Conservation (phyloP, 805 yeast genomes). For the Candida nitratophila region DNA sequence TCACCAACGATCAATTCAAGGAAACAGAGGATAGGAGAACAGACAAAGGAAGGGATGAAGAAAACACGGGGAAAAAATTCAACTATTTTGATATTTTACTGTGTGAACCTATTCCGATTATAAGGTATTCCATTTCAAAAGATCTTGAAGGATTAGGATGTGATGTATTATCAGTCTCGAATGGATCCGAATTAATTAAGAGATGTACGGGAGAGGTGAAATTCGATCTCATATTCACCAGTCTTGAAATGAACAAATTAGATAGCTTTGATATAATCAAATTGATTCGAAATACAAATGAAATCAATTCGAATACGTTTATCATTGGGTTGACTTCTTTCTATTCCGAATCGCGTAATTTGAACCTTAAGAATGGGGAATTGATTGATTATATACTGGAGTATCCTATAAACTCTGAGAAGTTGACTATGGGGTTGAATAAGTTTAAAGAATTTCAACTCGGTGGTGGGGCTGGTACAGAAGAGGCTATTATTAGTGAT, state of each 20-base stretch:
- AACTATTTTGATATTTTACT: conserved; percentile 55
- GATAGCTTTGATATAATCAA: conserved; percentile 74
- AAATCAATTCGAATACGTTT: conserved; percentile 72
- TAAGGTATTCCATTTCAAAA: conserved; percentile 58
- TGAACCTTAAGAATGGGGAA: conserved; percentile 27
- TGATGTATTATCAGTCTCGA: conserved; percentile 66
- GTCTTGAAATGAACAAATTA: conserved; percentile 57
- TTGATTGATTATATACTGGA: conserved; percentile 66
- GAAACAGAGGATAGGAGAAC: not conserved
- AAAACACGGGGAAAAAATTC: conserved; percentile 12
- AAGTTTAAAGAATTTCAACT: conserved; percentile 12
- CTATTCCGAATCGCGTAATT: conserved; percentile 53
- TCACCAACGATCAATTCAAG: too few species aligned
- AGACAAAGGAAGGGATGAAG: conserved; percentile 7
- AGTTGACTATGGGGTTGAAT: conserved; percentile 24
- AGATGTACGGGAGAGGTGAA: conserved; percentile 76
- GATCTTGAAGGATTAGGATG: conserved; percentile 68
- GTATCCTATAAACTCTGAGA: conserved; percentile 49
- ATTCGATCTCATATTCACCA: conserved; percentile 79
- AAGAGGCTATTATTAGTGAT: conserved; percentile 27
- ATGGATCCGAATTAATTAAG: conserved; percentile 78
- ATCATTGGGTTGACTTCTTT: conserved; percentile 69
- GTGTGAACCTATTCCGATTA: conserved; percentile 84
- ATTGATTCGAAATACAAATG: conserved; percentile 65
- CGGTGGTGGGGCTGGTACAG: too few species aligned